Evolutionary conservation across 2,329 filamentous ascomycete genomes (phyloP).

Genomic region (Neofusicoccum kwambonambiense): DNA sequence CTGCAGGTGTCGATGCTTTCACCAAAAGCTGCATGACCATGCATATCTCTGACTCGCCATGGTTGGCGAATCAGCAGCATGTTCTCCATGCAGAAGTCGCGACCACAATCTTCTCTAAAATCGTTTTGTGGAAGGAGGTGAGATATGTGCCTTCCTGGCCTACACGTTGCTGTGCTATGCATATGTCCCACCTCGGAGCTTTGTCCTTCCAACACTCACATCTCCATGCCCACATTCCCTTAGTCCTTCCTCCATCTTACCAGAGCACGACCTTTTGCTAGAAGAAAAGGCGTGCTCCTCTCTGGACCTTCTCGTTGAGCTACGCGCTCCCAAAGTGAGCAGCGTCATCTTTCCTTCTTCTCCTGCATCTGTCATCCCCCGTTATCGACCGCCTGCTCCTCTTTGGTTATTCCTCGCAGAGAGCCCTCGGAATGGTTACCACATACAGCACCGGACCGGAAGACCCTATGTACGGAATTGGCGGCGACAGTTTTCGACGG

Average conservation of each 20-base stretch:
- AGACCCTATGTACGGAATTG: neutral
- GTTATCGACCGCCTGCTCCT: neutral
- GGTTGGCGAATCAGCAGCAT: too few relatives aligned
- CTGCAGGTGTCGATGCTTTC: too few relatives aligned
- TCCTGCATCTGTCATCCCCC: too few relatives aligned
- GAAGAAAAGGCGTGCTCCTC: neutral
- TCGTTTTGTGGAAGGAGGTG: too few relatives aligned
- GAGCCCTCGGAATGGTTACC: neutral
- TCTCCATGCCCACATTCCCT: neutral
- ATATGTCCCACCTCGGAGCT: neutral
- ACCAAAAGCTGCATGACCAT: too few relatives aligned
- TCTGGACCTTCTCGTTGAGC: too few relatives aligned
- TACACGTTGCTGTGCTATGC: neutral
- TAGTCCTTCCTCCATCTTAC: neutral
- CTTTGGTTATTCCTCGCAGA: neutral
- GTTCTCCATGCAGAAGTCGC: too few relatives aligned
- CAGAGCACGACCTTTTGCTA: neutral
- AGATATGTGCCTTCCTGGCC: too few relatives aligned
- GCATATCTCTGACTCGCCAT: too few relatives aligned
- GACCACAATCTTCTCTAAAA: too few relatives aligned
- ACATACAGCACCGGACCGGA: constrained; percentile 1
- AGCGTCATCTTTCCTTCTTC: too few relatives aligned
- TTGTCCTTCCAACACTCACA: neutral
- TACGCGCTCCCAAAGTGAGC: neutral
- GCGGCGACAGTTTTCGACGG: neutral